A percentile compares a stretch with the other conserved stretches of the same genome.
Conservation (phyloP, 1,139 yeast genomes). For the Debaryomyces sp. region DNA sequence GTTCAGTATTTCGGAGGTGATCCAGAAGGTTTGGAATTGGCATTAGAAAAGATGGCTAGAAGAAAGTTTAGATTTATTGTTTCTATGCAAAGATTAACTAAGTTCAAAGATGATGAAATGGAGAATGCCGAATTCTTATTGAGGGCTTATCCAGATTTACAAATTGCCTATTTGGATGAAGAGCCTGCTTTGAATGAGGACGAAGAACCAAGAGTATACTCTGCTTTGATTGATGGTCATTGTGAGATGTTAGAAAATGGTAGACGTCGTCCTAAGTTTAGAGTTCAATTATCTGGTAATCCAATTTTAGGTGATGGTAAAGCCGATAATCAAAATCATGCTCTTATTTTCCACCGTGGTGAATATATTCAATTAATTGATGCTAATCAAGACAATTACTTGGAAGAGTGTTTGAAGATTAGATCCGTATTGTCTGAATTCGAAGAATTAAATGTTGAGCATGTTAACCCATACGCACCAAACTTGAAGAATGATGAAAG, state of each 20-base stretch:
- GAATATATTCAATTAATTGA: constrained; percentile 97
- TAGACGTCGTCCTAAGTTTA: constrained; percentile 97
- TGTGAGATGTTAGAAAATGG: constrained; percentile 98
- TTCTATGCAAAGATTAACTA: constrained; percentile 97
- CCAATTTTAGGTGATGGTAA: constrained; percentile 99
- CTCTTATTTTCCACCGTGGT: constrained; percentile 96
- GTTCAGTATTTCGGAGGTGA: constrained; percentile 98
- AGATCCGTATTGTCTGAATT: constrained; percentile 97
- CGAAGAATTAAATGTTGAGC: constrained; percentile 91
- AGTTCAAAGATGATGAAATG: constrained; percentile 95
- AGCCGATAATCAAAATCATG: constrained; percentile 98
- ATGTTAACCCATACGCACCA: constrained; percentile 78
- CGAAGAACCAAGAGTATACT: constrained; percentile 96
- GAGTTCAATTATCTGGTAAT: constrained; percentile 97
- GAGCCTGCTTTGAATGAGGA: constrained; percentile 88
- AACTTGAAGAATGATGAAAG: constrained; percentile 47
- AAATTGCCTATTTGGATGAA: constrained; percentile 97
- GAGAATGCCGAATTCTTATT: constrained; percentile 97
- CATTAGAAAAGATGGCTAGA: constrained; percentile 98
- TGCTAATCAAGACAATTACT: constrained; percentile 97
- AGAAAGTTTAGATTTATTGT: constrained; percentile 97
- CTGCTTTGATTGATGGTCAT: constrained; percentile 97
- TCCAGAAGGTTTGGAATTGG: constrained; percentile 93
- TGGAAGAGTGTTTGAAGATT: constrained; percentile 97
- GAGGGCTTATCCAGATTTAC: constrained; percentile 98